Evolutionary conservation across 2,329 filamentous ascomycete genomes (phyloP).

Genomic region (Fusarium acutatum): DNA sequence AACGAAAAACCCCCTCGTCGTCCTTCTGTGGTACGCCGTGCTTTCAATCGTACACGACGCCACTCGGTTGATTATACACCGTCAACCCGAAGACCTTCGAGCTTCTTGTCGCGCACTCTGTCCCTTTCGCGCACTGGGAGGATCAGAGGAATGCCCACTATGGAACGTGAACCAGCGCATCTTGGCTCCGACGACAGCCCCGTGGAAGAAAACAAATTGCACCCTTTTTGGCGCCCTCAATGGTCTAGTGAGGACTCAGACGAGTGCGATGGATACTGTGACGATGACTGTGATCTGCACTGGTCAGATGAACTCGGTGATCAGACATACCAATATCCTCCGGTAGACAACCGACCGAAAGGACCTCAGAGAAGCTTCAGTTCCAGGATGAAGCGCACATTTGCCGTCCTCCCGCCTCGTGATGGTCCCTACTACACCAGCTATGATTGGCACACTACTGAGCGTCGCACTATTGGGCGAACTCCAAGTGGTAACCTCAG

Average conservation of each 20-base stretch:
- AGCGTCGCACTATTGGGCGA: constrained; percentile 66
- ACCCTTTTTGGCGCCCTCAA: constrained; percentile 70
- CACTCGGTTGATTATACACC: constrained; percentile 54
- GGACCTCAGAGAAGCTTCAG: constrained; percentile 60
- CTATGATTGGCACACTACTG: constrained; percentile 50
- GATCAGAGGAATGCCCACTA: constrained; percentile 41
- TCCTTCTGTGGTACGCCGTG: constrained; percentile 62
- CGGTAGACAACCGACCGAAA: constrained; percentile 57
- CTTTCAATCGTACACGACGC: constrained; percentile 60
- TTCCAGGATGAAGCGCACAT: constrained; percentile 64
- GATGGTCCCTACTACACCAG: constrained; percentile 45
- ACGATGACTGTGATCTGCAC: constrained; percentile 34
- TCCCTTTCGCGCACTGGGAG: constrained; percentile 57
- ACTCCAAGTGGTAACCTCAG: constrained; percentile 68
- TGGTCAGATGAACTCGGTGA: constrained; percentile 49
- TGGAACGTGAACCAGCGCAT: constrained; percentile 47
- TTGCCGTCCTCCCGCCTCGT: constrained; percentile 66
- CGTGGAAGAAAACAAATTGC: constrained; percentile 62
- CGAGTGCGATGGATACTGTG: constrained; percentile 44
- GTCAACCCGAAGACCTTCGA: constrained; percentile 49
- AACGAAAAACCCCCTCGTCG: constrained; percentile 56
- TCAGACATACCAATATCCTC: constrained; percentile 56
- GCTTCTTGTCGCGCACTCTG: constrained; percentile 60
- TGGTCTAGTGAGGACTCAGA: constrained; percentile 49
- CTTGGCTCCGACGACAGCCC: constrained; percentile 56